phyloP scores from a whole-genome alignment of 306 rosid species.

The Dryas alaskensis region DNA sequence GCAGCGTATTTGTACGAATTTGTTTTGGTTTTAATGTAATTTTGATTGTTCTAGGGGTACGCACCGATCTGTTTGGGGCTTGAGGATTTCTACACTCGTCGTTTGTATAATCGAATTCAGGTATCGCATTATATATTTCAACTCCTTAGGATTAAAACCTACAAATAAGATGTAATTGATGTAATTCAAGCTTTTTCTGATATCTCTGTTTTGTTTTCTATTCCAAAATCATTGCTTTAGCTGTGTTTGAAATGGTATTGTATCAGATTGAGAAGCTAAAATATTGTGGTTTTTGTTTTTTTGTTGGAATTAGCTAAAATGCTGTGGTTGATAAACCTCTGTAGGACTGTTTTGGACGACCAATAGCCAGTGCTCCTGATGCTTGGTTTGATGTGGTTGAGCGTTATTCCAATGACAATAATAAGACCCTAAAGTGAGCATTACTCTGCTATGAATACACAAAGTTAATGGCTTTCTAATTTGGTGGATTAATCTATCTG shows the following conservation, averaged over 20 bases:
- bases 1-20: background rate
- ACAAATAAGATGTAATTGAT: background rate
- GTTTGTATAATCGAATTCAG: slow-evolving; percentile 68
- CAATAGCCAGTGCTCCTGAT: slow-evolving; percentile 73
- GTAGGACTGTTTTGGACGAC: slow-evolving; percentile 79
- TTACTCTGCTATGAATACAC: background rate
- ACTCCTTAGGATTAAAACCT: background rate
- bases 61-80: slow-evolving; percentile 81
- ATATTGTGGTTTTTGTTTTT: background rate
- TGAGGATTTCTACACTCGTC: slow-evolving; percentile 71
- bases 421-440: slow-evolving; percentile 58
- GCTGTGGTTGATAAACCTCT: background rate
- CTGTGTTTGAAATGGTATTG: background rate
- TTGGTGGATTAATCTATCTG: background rate
- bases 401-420: slow-evolving; percentile 66
- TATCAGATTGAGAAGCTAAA: background rate
- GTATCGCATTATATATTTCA: slow-evolving; percentile 7
- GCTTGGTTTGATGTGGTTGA: slow-evolving; percentile 82
- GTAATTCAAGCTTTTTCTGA: background rate
- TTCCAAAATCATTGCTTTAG: background rate
- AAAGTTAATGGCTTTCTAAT: background rate
- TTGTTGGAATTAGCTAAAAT: background rate
- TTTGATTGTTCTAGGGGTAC: slow-evolving; percentile 46
- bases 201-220: background rate
- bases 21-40: background rate